phyloP scores from a whole-genome alignment of 2,329 filamentous ascomycete species.

The Stachybotrys chlorohalonatus region DNA sequence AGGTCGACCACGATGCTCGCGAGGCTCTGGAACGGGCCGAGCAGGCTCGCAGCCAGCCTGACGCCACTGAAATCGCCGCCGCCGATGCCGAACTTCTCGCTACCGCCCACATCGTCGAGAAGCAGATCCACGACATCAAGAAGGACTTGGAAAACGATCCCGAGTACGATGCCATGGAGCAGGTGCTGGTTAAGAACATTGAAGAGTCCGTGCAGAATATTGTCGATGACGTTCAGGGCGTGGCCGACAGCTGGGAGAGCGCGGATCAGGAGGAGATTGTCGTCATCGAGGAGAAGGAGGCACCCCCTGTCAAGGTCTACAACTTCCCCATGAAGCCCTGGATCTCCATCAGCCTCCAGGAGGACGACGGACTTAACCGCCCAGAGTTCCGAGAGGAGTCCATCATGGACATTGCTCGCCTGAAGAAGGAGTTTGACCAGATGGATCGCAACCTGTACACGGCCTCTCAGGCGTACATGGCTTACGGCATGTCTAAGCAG shows the following conservation, averaged over 20 bases:
- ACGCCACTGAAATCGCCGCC: conserved; percentile 37
- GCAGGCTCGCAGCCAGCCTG: conserved; percentile 29
- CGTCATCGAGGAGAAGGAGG: conserved; percentile 56
- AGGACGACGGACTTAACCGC: conserved; percentile 43
- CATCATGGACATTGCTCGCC: conserved; percentile 83
- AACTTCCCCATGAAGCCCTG: conserved; percentile 97
- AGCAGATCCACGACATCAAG: conserved; percentile 46
- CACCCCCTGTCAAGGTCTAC: conserved; percentile 67
- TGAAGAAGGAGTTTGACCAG: conserved; percentile 98
- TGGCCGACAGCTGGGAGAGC: conserved; percentile 89
- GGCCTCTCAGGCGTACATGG: conserved; percentile 83
- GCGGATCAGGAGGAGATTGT: conserved; percentile 63
- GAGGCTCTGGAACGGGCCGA: conserved; percentile 53
- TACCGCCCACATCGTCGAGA: conserved; percentile 38
- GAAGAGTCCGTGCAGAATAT: conserved; percentile 29
- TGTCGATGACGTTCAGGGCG: conserved; percentile 39
- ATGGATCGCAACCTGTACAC: conserved; percentile 89
- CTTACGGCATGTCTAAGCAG: conserved; percentile 88
- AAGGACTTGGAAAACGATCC: conserved; percentile 45
- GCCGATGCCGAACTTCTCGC: conserved; percentile 29
- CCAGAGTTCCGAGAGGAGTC: conserved; percentile 66
- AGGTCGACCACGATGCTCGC: conserved; percentile 46
- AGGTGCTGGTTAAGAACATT: conserved; percentile 21
- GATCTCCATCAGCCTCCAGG: conserved; percentile 73
- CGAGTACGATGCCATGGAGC: conserved; percentile 44